These are phyloP conservation scores for Psilocybe sp. DNA, from an alignment of 768 basidiomycete species.

Conservation along the genomic window DNA sequence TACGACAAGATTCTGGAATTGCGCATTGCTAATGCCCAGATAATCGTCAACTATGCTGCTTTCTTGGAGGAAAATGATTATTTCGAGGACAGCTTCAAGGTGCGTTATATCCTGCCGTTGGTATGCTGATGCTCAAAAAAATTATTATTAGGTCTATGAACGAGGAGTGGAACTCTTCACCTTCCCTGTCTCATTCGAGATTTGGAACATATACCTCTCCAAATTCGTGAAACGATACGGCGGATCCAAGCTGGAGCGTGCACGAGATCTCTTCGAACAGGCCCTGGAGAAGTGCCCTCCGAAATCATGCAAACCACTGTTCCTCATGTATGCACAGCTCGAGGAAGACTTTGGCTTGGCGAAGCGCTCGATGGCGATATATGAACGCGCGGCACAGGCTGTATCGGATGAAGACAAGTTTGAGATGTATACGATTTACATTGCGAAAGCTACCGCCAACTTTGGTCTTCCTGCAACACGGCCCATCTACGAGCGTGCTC, in stretches of 20 bases:
- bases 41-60: constrained; percentile 94
- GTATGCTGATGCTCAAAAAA: background rate
- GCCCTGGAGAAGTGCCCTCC: constrained; percentile 94
- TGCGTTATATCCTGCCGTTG: constrained; percentile 21
- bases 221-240: constrained; percentile 98
- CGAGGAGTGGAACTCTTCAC: constrained; percentile 96
- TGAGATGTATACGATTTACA: constrained; percentile 98
- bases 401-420: constrained; percentile 92
- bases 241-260: constrained; percentile 89
- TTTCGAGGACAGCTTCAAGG: constrained; percentile 98
- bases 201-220: constrained; percentile 98
- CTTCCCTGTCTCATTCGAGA: constrained; percentile 96
- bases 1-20: constrained; percentile 97
- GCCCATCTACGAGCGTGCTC: constrained; percentile 92
- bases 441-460: constrained; percentile 94
- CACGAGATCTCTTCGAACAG: constrained; percentile 98
- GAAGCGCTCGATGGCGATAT: constrained; percentile 93
- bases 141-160: constrained; percentile 74
- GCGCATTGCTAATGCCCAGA: constrained; percentile 96
- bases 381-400: constrained; percentile 86
- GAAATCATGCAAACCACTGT: constrained; percentile 92
- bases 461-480: constrained; percentile 95
- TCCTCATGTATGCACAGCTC: constrained; percentile 92
- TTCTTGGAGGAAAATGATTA: constrained; percentile 98
- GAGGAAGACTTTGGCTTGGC: constrained; percentile 96